A percentile compares a stretch with the other conserved stretches of the same genome.
Conservation (phyloP, 169 alveolate genomes). For the Fabrea salina region DNA sequence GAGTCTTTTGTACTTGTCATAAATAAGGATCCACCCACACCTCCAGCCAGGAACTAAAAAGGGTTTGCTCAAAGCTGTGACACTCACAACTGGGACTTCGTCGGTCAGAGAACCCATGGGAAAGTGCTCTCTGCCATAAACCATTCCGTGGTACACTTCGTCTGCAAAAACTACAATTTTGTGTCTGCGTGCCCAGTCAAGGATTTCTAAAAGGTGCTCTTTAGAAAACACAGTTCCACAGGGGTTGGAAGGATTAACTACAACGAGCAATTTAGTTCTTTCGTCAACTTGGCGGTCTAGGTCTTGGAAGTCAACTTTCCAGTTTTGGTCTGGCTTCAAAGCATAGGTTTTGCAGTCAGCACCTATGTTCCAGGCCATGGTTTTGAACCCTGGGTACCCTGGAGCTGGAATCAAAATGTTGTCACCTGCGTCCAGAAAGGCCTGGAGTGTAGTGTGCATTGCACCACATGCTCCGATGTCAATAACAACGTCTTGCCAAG, state of each 20-base stretch:
- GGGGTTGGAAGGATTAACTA: conserved; percentile 63
- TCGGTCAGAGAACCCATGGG: conserved; percentile 18
- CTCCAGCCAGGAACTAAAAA: conserved; percentile 61
- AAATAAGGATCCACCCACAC: conserved; percentile 52
- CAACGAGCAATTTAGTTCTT: conserved; percentile 50
- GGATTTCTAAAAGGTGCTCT: conserved; percentile 45
- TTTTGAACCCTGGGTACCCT: conserved; percentile 56
- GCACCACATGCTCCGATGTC: conserved; percentile 65
- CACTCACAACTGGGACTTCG: conserved; percentile 44
- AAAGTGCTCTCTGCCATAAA: conserved; percentile 23
- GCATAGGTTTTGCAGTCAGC: conserved; percentile 53
- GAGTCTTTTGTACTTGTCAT: conserved; percentile 36
- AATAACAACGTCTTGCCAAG: conserved; percentile 52
- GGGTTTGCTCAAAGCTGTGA: conserved; percentile 46
- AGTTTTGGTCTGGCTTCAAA: conserved; percentile 54
- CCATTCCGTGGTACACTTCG: conserved; percentile 66
- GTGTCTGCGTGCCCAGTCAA: conserved; percentile 50
- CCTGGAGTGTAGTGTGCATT: conserved; percentile 43
- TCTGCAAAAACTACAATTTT: conserved; percentile 64
- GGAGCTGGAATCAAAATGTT: conserved; percentile 68
- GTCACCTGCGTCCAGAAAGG: conserved; percentile 62
- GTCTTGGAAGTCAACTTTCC: conserved; percentile 55
- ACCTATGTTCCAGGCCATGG: conserved; percentile 44
- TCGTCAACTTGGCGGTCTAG: conserved; percentile 49
- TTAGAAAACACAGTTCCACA: conserved; percentile 58